Evolutionary conservation across 495 filamentous ascomycete species (phyloP).

Genomic region (Lophiostoma macrostomum): DNA sequence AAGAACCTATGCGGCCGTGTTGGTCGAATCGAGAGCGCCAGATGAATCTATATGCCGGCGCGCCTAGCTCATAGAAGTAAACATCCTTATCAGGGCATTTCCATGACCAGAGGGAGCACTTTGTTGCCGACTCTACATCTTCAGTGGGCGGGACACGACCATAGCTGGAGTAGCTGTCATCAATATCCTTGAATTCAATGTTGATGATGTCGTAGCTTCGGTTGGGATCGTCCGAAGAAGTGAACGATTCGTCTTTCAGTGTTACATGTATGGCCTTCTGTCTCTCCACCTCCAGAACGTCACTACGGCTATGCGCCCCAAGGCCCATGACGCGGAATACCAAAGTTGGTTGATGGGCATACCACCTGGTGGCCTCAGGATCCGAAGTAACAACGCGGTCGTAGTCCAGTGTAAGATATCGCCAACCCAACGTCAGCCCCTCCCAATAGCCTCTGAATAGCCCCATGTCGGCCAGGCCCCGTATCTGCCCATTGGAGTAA

Average conservation of each 20-base stretch:
- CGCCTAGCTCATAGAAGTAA: not conserved
- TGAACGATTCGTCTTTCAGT: constrained; percentile 7
- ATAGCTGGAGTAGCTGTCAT: constrained; percentile 9
- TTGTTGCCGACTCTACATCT: too few relatives aligned
- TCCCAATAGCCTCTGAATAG: constrained; percentile 7
- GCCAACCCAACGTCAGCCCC: constrained; percentile 1
- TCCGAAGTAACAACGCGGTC: constrained; percentile 20
- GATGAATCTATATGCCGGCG: constrained; percentile 18
- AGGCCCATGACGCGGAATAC: constrained; percentile 20
- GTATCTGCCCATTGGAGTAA: not conserved
- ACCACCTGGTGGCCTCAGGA: not conserved
- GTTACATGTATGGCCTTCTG: constrained; percentile 16
- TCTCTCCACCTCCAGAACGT: constrained; percentile 8
- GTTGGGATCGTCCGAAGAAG: constrained; percentile 11
- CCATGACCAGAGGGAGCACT: constrained; percentile 14
- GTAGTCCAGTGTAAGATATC: constrained; percentile 21
- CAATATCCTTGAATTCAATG: not conserved
- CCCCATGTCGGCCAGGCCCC: not conserved
- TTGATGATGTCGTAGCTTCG: constrained; percentile 6
- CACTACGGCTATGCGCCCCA: constrained; percentile 5
- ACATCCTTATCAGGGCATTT: constrained; percentile 16
- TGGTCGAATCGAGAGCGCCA: constrained; percentile 19
- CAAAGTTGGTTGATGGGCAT: constrained; percentile 2
- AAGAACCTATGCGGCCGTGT: constrained; percentile 18
- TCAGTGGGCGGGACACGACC: too few relatives aligned